A percentile compares a stretch with the other conserved stretches of the same genome.
phyloP scores from a whole-genome alignment of 2,329 filamentous ascomycete genomes.

The Plectosphaerella plurivora region DNA sequence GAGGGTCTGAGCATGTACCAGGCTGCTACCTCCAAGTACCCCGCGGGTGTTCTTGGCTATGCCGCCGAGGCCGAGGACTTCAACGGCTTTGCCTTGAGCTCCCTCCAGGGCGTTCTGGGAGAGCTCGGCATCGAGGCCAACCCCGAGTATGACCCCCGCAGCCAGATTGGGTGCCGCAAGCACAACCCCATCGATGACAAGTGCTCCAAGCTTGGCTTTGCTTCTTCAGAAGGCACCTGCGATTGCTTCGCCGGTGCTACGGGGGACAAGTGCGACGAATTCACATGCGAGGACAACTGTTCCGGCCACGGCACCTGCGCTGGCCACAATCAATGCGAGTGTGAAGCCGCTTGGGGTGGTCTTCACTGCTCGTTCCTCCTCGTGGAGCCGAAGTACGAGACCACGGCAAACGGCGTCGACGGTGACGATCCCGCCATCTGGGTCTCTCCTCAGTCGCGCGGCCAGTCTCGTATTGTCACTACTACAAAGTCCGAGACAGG shows the following conservation, averaged over 20 bases:
- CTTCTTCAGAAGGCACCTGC: conserved; percentile 22
- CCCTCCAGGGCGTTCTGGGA: conserved; percentile 27
- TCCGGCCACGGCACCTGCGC: conserved; percentile 35
- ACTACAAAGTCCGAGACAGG: conserved; percentile 46
- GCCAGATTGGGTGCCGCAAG: conserved; percentile 14
- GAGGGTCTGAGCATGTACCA: conserved; percentile 38
- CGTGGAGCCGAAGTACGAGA: conserved; percentile 35
- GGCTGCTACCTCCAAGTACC: conserved; percentile 24
- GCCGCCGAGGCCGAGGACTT: conserved; percentile 34
- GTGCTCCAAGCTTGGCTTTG: conserved; percentile 34
- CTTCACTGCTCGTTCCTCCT: conserved; percentile 39
- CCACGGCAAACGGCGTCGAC: conserved; percentile 36
- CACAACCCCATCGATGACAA: conserved; percentile 23
- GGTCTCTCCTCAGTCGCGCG: conserved; percentile 34
- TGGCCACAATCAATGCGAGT: conserved; percentile 35
- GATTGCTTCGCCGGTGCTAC: conserved; percentile 39
- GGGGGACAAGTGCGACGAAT: conserved; percentile 25
- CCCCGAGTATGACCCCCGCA: conserved; percentile 31
- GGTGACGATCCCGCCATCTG: conserved; percentile 45
- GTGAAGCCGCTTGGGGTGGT: conserved; percentile 36
- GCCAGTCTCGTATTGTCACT: conserved; percentile 43
- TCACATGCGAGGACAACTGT: conserved; percentile 35
- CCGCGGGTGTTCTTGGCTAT: conserved; percentile 32
- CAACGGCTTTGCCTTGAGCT: conserved; percentile 32
- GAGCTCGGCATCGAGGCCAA: conserved; percentile 27